phyloP scores from a whole-genome alignment of 1,139 yeast genomes.

The Geotrichum aggregatum region DNA sequence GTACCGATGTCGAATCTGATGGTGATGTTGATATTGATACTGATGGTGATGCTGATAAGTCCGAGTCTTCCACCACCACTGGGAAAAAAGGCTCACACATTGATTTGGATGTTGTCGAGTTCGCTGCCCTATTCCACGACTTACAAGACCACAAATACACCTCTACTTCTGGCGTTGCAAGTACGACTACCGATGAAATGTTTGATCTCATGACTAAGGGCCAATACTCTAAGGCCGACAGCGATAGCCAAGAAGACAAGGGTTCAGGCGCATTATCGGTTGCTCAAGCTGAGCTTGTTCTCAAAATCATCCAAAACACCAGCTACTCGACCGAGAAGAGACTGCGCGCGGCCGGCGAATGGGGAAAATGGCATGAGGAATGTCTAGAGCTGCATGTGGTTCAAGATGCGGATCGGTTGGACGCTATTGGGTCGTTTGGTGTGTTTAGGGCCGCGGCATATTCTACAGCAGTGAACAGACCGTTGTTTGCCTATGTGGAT shows the following conservation, averaged over 20 bases:
- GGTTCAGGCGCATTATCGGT: conserved; percentile 26
- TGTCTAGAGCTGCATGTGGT: conserved; percentile 37
- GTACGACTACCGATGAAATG: conserved; percentile 21
- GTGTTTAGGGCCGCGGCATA: conserved; percentile 38
- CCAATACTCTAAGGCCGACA: too few relatives aligned
- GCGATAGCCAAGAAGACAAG: too few relatives aligned
- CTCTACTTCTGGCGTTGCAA: conserved; percentile 15
- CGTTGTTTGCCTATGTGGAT: conserved; percentile 47
- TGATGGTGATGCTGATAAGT: too few relatives aligned
- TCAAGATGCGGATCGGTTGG: conserved; percentile 41
- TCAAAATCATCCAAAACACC: conserved; percentile 32
- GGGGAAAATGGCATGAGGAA: conserved; percentile 34
- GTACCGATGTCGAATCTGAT: too few relatives aligned
- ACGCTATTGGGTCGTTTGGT: conserved; percentile 41
- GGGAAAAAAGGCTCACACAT: conserved; percentile 16
- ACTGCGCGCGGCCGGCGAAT: conserved; percentile 27
- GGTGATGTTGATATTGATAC: too few relatives aligned
- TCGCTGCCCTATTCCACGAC: conserved; percentile 41
- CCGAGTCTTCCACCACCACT: not conserved
- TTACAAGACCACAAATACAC: conserved; percentile 39
- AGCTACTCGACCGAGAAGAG: conserved; percentile 36
- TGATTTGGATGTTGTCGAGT: conserved; percentile 35
- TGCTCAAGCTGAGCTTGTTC: conserved; percentile 26
- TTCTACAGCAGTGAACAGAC: conserved; percentile 33
- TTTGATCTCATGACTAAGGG: conserved; percentile 21